These are phyloP conservation scores for Pseudogymnoascus sp. DNA, from an alignment of 2,329 filamentous ascomycete species.

Conservation along the genomic window DNA sequence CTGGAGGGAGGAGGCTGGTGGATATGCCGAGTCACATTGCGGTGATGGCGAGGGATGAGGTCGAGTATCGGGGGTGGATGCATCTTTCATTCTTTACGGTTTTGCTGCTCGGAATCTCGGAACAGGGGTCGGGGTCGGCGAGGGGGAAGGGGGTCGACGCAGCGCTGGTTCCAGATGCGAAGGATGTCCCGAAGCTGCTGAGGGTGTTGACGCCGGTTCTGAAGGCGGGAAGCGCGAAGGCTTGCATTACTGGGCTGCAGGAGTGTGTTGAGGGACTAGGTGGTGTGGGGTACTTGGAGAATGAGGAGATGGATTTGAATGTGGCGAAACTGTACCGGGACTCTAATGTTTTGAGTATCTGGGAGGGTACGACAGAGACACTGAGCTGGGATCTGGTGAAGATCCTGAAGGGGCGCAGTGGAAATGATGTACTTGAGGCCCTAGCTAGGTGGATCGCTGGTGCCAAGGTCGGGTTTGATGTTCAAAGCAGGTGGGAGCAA, in stretches of 20 bases:
- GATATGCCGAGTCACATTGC: constrained; percentile 49
- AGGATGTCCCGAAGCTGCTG: constrained; percentile 36
- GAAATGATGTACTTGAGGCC: constrained; percentile 32
- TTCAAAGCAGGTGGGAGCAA: constrained; percentile 11
- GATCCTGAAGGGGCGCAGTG: constrained; percentile 32
- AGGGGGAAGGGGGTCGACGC: constrained; percentile 20
- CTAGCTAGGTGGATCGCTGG: constrained; percentile 34
- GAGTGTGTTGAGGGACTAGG: constrained; percentile 57
- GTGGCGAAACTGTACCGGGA: constrained; percentile 59
- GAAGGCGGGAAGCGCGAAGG: constrained; percentile 50
- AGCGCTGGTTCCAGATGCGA: constrained; percentile 28
- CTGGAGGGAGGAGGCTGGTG: constrained; percentile 36
- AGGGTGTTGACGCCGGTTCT: constrained; percentile 50
- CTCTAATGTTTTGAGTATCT: constrained; percentile 54
- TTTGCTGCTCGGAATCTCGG: constrained; percentile 45
- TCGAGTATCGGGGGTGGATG: constrained; percentile 48
- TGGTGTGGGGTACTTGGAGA: constrained; percentile 58
- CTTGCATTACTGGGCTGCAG: constrained; percentile 41
- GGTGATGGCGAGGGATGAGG: constrained; percentile 47
- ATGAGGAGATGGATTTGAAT: constrained; percentile 55
- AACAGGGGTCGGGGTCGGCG: constrained; percentile 30
- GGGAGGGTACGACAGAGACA: constrained; percentile 67
- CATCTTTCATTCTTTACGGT: constrained; percentile 46
- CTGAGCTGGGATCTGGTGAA: constrained; percentile 48
- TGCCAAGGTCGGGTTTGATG: constrained; percentile 9